Base-by-base conservation (phyloP, 2,329 filamentous ascomycete genomes). In the Stagonosporopsis tanaceti region DNA sequence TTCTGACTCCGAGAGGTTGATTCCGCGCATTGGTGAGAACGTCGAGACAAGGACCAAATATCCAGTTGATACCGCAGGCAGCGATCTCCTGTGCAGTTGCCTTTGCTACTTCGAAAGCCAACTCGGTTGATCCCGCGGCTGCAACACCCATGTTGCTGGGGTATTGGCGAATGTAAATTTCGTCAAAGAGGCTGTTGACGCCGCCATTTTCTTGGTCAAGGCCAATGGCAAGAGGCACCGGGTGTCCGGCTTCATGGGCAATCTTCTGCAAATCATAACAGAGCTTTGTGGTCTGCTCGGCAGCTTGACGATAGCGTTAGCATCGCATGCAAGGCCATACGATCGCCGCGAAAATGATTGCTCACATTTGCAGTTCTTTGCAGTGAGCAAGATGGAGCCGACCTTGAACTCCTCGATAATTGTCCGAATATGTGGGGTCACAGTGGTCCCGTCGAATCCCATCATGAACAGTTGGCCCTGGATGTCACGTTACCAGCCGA, bases 131-230 rank as follows among this genome's bases (percentile, higher is more conserved):
- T 24, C 93, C 92, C 4, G 93, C 93, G 22, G 95, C 95, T n/a
- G 94, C 93, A 59, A 97, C 85, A 12, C 93, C 94, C 94, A 99
- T 98, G 61, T 94, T 91, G 71, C 93, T 97, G 8, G 95, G 95
- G 67, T 97, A 99, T 74, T 98, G 95, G 64, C 92, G 93, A 66
- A 98, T 94, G 74, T 93, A 95, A 70, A 95, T 92, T 67, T 97
- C 93, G 75, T 98, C 94, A 71, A 96, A 97, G 2, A 98, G 84
- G 78, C 92, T 97, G 80, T 97, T 98, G 75, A 97, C 94, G 3
- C 94, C 93, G 63, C 95, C 95, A 86, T 99, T 98, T 76, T 99
- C 95, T 75, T 99, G 95, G 73, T 98, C 95, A 35, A 98, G 81
- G 37, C 91, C 93, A 67, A 99, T 97, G 52, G 96, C 82, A 17